phyloP scores from a whole-genome alignment of 176 grass and related monocot species.

The Oryza meyeriana region DNA sequence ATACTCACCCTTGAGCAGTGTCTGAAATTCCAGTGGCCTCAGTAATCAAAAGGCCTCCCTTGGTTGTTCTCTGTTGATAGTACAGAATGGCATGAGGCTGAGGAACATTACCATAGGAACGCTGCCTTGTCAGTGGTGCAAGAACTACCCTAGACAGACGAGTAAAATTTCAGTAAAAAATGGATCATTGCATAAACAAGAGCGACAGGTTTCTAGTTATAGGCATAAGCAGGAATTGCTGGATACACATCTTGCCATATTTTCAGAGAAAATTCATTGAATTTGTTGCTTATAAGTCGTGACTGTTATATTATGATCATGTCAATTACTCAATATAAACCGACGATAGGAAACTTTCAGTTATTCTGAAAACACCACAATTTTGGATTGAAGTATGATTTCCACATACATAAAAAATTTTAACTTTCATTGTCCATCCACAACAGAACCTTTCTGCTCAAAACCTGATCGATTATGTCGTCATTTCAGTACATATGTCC shows the following conservation, averaged over 20 bases:
- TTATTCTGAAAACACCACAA: not conserved
- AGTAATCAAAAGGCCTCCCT: conserved; percentile 54
- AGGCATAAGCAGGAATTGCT: not conserved
- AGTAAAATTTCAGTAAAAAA: conserved; percentile 6
- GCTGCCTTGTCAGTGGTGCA: conserved; percentile 54
- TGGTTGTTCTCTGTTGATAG: conserved; percentile 51
- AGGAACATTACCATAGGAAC: conserved; percentile 45
- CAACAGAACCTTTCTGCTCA: not conserved
- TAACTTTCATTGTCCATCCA: not conserved
- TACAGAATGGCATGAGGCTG: conserved; percentile 55
- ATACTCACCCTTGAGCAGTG: conserved; percentile 61
- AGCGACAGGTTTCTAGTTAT: not conserved
- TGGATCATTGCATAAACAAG: conserved; percentile 1
- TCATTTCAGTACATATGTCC: not conserved
- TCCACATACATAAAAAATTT: not conserved
- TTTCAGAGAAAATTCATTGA: not conserved
- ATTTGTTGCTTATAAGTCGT: not conserved
- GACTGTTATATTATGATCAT: not conserved
- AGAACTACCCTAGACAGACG: conserved; percentile 39
- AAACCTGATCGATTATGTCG: not conserved
- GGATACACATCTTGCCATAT: not conserved
- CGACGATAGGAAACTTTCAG: not conserved
- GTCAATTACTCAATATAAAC: not conserved
- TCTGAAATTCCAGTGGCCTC: conserved; percentile 72
- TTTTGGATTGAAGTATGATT: not conserved